phyloP scores from a whole-genome alignment of 2,329 filamentous ascomycete genomes.

The Ophiostoma tasmaniense region DNA sequence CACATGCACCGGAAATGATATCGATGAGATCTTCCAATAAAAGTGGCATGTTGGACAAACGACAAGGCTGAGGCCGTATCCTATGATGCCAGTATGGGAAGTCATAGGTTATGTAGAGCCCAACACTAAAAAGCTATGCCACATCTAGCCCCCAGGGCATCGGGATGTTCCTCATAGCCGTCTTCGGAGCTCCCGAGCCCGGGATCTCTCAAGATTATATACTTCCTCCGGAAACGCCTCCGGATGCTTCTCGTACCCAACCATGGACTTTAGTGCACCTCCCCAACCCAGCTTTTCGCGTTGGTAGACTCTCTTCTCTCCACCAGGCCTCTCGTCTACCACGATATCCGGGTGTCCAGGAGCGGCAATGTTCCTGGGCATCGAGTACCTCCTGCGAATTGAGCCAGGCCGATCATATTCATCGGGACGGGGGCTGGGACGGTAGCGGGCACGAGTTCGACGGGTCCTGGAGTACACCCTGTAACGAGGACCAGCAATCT shows the following conservation, averaged over 20 bases:
- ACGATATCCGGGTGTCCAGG: constrained; percentile 22
- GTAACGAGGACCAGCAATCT: too few relatives aligned
- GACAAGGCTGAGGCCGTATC: too few relatives aligned
- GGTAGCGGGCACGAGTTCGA: neutral
- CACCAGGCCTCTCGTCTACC: constrained; percentile 26
- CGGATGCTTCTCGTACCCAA: constrained; percentile 26
- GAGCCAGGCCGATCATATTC: neutral
- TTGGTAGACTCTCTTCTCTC: constrained; percentile 31
- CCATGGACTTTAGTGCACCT: constrained; percentile 37
- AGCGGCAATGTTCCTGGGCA: constrained; percentile 3
- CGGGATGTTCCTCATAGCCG: too few relatives aligned
- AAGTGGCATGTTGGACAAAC: too few relatives aligned
- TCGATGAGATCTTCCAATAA: too few relatives aligned
- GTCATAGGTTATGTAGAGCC: too few relatives aligned
- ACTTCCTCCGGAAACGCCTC: neutral
- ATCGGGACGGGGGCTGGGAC: neutral
- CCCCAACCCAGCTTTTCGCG: constrained; percentile 38
- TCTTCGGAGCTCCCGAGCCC: too few relatives aligned
- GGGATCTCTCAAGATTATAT: too few relatives aligned
- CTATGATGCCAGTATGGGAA: too few relatives aligned
- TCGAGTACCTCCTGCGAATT: neutral
- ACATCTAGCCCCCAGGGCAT: too few relatives aligned
- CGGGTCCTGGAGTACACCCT: neutral
- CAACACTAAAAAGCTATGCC: too few relatives aligned
- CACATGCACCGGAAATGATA: too few relatives aligned